Conservation (phyloP, 108 stramenopile species). For the Tribonema minus region DNA sequence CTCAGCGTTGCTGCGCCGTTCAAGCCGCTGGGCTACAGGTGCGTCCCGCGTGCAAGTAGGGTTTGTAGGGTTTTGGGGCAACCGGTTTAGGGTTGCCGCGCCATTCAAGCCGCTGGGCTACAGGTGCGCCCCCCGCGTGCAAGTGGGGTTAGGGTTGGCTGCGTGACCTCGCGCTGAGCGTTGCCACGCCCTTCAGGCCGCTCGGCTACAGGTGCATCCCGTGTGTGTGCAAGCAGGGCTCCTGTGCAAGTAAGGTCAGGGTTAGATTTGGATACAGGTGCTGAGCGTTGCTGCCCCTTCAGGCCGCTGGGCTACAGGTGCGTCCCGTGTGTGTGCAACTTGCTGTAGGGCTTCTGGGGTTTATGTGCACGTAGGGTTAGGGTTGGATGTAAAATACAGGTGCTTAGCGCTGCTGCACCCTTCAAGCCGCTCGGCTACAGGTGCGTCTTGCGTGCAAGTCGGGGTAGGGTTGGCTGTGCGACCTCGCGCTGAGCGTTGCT, state of each 20-base stretch:
- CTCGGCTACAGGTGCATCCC: conserved; percentile 16
- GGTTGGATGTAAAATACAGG: background rate
- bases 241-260: too few species aligned
- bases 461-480: background rate
- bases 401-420: too few species aligned
- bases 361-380: too few species aligned
- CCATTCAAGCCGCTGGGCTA: too few species aligned
- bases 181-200: background rate
- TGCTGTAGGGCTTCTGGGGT: too few species aligned
- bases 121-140: background rate
- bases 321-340: too few species aligned
- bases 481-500: background rate
- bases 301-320: conserved; percentile 8
- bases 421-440: too few species aligned
- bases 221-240: too few species aligned
- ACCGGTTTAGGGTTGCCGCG: too few species aligned
- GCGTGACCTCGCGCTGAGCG: background rate
- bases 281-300: background rate
- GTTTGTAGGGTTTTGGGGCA: too few species aligned
- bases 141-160: background rate
- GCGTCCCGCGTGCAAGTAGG: too few species aligned
- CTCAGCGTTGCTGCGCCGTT: background rate
- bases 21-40: conserved; percentile 12
- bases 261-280: too few species aligned
- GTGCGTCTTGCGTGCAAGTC: background rate